A percentile compares a stretch with the other conserved stretches of the same genome.
Conservation (phyloP, 2,329 filamentous ascomycete species). For the Clarireedia hainanense region DNA sequence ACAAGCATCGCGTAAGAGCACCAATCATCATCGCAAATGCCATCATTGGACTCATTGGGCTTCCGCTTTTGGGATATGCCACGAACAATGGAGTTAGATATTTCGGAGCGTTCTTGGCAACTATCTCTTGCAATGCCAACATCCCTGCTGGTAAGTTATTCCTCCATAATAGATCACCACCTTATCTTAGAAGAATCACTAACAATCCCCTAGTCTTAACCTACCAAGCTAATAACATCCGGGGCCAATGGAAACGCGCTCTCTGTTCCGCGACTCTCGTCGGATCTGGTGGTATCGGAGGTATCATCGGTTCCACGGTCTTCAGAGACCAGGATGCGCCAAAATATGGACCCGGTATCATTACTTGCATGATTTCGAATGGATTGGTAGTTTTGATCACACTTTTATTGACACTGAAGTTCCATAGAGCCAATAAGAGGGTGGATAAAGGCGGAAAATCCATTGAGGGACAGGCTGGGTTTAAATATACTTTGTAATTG, state of each 20-base stretch:
- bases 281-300: constrained; percentile 68
- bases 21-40: constrained; percentile 27
- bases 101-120: constrained; percentile 45
- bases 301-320: constrained; percentile 66
- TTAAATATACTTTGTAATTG: no score
- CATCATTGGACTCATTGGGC: constrained; percentile 24
- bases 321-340: constrained; percentile 53
- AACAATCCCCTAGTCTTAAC: constrained; percentile 70
- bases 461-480: no score
- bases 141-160: constrained; percentile 17
- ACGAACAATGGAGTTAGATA: constrained; percentile 43
- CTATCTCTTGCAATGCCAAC: constrained; percentile 41
- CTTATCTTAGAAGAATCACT: constrained; percentile 22
- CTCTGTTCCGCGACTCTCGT: constrained; percentile 71
- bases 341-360: constrained; percentile 36
- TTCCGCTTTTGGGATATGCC: constrained; percentile 39
- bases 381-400: constrained; percentile 25
- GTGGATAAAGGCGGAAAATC: no score
- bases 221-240: constrained; percentile 73
- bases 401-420: background rate
- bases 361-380: constrained; percentile 16
- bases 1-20: no score
- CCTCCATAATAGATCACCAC: no score
- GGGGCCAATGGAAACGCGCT: constrained; percentile 82
- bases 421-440: no score